Evolutionary conservation across 768 basidiomycete species (phyloP).

Genomic region (Sarcomyxa edulis): DNA sequence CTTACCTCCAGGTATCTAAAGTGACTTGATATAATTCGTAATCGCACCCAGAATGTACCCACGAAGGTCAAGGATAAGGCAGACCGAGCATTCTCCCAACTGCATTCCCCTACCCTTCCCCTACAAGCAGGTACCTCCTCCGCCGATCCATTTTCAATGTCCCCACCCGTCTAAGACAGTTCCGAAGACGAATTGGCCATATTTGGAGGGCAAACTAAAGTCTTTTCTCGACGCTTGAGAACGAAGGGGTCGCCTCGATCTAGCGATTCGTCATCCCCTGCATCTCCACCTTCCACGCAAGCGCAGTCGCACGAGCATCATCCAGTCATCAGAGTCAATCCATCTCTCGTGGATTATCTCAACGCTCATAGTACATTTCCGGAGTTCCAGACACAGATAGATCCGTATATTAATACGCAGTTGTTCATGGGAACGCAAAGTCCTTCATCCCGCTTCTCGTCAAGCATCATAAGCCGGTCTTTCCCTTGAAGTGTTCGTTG

Average conservation of each 20-base stretch:
- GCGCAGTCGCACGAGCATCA: not conserved
- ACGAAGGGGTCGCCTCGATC: conserved; percentile 6
- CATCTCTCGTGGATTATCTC: conserved; percentile 24
- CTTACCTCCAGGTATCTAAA: not conserved
- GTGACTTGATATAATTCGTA: not conserved
- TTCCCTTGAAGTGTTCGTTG: no score
- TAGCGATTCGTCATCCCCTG: conserved; percentile 10
- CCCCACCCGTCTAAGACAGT: conserved; percentile 20
- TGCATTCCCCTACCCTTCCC: conserved; percentile 13
- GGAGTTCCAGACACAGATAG: no score
- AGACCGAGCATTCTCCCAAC: conserved; percentile 25
- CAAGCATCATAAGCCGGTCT: no score
- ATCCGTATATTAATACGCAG: no score
- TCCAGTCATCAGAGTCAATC: conserved; percentile 7
- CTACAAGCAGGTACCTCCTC: conserved; percentile 1
- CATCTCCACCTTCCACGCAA: conserved; percentile 11
- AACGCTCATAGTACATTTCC: no score
- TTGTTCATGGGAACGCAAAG: no score
- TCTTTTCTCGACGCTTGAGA: conserved; percentile 35
- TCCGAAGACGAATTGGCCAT: conserved; percentile 45
- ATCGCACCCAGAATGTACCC: conserved; percentile 31
- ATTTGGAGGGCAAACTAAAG: conserved; percentile 47
- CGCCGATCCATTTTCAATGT: not conserved
- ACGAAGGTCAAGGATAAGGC: conserved; percentile 42
- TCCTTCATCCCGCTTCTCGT: no score